Evolutionary conservation across 2,329 filamentous ascomycete species (phyloP).

Genomic region (Cladophialophora yegresii): DNA sequence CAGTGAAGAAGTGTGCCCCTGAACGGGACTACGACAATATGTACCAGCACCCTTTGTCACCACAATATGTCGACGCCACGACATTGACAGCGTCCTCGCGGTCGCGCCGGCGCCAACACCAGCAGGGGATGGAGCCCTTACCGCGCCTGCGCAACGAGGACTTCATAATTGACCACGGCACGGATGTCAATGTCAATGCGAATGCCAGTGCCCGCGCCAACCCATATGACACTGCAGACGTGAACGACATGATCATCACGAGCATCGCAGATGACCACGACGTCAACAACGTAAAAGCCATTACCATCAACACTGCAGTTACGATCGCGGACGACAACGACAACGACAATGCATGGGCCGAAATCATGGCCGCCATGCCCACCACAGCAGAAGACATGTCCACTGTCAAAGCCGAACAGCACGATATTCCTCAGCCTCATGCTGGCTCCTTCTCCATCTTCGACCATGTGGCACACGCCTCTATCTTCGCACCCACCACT

Average conservation of each 20-base stretch:
- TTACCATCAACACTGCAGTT: background rate
- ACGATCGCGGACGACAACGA: background rate
- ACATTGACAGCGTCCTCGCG: background rate
- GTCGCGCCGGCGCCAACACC: background rate
- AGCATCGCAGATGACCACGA: background rate
- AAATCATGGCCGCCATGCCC: background rate
- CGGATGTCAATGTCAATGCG: background rate
- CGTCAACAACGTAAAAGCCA: background rate
- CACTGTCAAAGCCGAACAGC: background rate
- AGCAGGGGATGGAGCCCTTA: background rate
- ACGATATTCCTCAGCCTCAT: background rate
- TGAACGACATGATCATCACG: background rate
- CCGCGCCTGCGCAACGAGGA: background rate
- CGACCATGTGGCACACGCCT: background rate
- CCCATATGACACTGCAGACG: background rate
- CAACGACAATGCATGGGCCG: background rate
- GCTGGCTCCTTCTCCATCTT: too few species aligned
- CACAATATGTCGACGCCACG: background rate
- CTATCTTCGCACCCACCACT: background rate
- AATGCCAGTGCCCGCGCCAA: background rate
- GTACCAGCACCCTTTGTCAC: background rate
- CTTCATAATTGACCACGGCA: background rate
- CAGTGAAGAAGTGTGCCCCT: background rate
- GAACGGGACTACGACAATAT: background rate
- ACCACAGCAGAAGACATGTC: background rate